These are phyloP conservation scores for Termitomyces sp. DNA, from an alignment of 768 basidiomycete species.

Conservation along the genomic window DNA sequence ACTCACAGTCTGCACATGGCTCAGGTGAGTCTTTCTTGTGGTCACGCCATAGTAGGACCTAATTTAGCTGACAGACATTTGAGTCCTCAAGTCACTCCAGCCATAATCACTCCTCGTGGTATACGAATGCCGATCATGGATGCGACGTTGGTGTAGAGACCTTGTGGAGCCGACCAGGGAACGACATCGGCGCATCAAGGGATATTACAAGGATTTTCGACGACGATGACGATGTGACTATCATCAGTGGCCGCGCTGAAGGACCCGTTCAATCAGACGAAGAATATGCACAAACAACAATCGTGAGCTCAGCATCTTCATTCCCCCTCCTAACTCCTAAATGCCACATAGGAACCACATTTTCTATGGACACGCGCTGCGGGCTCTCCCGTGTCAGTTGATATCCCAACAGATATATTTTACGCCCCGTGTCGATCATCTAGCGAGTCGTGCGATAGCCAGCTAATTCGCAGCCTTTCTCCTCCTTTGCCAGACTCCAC, in stretches of 20 bases:
- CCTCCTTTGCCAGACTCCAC: not conserved
- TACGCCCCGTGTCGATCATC: constrained; percentile 1
- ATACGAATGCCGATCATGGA: too few species aligned
- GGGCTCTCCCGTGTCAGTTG: constrained; percentile 6
- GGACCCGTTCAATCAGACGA: not conserved
- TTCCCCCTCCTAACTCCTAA: not conserved
- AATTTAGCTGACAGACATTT: not conserved
- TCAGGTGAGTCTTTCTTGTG: not conserved
- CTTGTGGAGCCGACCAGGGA: not conserved
- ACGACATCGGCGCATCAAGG: not conserved
- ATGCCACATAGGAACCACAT: not conserved
- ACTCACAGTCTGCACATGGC: not conserved
- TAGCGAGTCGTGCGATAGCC: constrained; percentile 6
- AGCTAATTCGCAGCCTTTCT: not conserved
- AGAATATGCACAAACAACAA: not conserved
- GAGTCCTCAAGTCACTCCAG: not conserved
- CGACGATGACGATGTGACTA: not conserved
- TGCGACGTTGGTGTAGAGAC: not conserved
- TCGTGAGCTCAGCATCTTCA: not conserved
- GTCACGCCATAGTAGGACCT: not conserved
- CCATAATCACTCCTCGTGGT: too few species aligned
- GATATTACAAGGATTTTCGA: not conserved
- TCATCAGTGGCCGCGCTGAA: not conserved
- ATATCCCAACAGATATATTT: not conserved
- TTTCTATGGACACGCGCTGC: constrained; percentile 2